A percentile compares a stretch with the other conserved stretches of the same genome.
These are phyloP conservation scores for Aspergillus piperis DNA, from an alignment of 2,329 filamentous ascomycete genomes.

Conservation along the genomic window DNA sequence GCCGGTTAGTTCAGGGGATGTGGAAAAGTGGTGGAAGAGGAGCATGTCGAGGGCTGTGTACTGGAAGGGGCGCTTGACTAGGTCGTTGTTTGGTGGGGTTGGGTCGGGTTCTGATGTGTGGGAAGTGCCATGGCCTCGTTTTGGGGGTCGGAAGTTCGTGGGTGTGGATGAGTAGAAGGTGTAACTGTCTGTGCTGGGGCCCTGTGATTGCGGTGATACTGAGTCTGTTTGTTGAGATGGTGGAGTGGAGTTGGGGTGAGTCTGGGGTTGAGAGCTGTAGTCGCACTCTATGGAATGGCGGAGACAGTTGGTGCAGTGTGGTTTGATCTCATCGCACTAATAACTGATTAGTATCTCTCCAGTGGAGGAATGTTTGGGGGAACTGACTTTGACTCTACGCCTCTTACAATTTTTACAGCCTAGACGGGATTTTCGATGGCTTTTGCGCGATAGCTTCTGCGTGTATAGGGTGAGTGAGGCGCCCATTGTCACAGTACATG, in stretches of 20 bases:
- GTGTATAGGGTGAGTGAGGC: neutral
- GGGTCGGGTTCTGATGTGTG: neutral
- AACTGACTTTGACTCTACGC: neutral
- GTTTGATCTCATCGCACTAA: slow-evolving; percentile 17
- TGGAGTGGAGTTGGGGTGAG: too few relatives aligned
- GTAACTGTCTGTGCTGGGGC: neutral
- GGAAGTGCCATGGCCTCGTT: neutral
- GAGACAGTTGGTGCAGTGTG: slow-evolving; percentile 14
- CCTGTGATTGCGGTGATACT: too few relatives aligned
- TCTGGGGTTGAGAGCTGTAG: neutral
- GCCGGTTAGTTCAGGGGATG: slow-evolving; percentile 10
- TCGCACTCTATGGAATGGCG: slow-evolving; percentile 16
- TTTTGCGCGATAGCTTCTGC: neutral
- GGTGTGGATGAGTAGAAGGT: slow-evolving; percentile 13
- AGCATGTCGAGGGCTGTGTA: slow-evolving; percentile 18
- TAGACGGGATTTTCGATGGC: neutral
- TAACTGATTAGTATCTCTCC: too few relatives aligned
- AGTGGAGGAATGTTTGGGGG: neutral
- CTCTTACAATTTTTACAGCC: neutral
- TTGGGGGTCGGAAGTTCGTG: slow-evolving; percentile 11
- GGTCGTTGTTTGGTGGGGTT: neutral
- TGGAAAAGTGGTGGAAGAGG: slow-evolving; percentile 19
- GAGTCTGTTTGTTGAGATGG: too few relatives aligned
- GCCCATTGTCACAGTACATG: neutral
- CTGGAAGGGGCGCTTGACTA: slow-evolving; percentile 13